These are phyloP conservation scores for Intubia oerlemansii DNA, from an alignment of 2,329 filamentous ascomycete species.

Conservation along the genomic window DNA sequence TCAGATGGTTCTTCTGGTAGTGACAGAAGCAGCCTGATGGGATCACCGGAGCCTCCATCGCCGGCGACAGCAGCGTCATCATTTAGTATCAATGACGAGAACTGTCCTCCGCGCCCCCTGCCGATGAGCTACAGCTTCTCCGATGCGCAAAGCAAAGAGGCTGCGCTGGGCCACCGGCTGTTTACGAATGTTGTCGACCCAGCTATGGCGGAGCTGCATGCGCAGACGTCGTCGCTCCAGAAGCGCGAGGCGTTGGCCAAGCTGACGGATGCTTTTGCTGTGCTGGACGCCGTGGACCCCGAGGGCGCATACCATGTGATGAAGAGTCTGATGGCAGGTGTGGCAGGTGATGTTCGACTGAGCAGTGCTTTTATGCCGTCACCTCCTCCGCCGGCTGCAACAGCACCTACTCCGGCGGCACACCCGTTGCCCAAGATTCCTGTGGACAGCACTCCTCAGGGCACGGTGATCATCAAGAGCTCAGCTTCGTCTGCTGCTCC, in stretches of 20 bases:
- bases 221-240: slow-evolving; percentile 43
- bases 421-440: slow-evolving; percentile 13
- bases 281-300: slow-evolving; percentile 69
- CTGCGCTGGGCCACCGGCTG: slow-evolving; percentile 56
- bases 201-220: slow-evolving; percentile 64
- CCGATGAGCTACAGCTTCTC: not conserved
- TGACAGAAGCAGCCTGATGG: too few relatives aligned
- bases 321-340: slow-evolving; percentile 51
- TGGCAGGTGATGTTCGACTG: slow-evolving; percentile 49
- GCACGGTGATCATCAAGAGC: slow-evolving; percentile 37
- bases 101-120: slow-evolving; percentile 29
- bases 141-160: slow-evolving; percentile 48
- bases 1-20: slow-evolving; percentile 48
- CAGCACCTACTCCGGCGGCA: slow-evolving; percentile 10
- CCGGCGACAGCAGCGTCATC: too few relatives aligned
- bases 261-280: slow-evolving; percentile 67
- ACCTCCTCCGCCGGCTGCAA: too few relatives aligned
- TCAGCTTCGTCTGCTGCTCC: too few relatives aligned
- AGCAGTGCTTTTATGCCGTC: slow-evolving; percentile 23
- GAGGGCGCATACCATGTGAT: slow-evolving; percentile 79
- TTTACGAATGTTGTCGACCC: slow-evolving; percentile 70
- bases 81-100: slow-evolving; percentile 43
- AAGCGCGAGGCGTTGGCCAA: slow-evolving; percentile 71
- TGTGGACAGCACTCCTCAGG: slow-evolving; percentile 24
- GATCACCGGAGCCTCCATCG: too few relatives aligned